A percentile compares a stretch with the other conserved stretches of the same genome.
Conservation (phyloP, 768 basidiomycete species). For the Trametes elegans region DNA sequence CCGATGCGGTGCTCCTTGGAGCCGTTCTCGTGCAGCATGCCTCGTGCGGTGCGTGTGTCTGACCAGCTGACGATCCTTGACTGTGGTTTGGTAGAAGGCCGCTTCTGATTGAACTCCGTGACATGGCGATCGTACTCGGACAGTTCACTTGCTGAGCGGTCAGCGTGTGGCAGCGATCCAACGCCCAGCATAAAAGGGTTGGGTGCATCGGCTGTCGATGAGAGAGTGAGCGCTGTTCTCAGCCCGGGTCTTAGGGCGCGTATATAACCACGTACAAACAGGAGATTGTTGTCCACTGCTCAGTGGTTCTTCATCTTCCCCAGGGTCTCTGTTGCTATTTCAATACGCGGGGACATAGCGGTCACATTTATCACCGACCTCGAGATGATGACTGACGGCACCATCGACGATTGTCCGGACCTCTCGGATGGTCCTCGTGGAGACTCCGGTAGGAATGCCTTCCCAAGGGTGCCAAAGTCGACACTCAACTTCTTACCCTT, state of each 20-base stretch:
- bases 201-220: constrained; percentile 19
- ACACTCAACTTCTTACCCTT: constrained; percentile 33
- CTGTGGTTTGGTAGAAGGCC: constrained; percentile 38
- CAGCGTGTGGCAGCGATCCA: constrained; percentile 20
- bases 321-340: constrained; percentile 17
- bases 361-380: constrained; percentile 30
- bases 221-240: not conserved
- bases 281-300: constrained; percentile 81
- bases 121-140: constrained; percentile 35
- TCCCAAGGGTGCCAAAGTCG: constrained; percentile 28
- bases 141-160: constrained; percentile 27
- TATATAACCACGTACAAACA: constrained; percentile 43
- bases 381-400: constrained; percentile 42
- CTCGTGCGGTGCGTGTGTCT: constrained; percentile 46
- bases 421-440: constrained; percentile 21
- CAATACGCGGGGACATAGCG: not conserved
- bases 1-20: constrained; percentile 11
- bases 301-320: constrained; percentile 64
- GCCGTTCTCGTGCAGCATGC: constrained; percentile 25
- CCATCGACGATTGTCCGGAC: constrained; percentile 20
- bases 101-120: constrained; percentile 40
- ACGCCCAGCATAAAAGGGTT: constrained; percentile 22
- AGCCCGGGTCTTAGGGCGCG: not conserved
- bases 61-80: constrained; percentile 54
- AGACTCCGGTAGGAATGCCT: constrained; percentile 23